These are phyloP conservation scores for Psophocarpus tetragonolobus DNA, from an alignment of 306 rosid species.

Conservation along the genomic window DNA sequence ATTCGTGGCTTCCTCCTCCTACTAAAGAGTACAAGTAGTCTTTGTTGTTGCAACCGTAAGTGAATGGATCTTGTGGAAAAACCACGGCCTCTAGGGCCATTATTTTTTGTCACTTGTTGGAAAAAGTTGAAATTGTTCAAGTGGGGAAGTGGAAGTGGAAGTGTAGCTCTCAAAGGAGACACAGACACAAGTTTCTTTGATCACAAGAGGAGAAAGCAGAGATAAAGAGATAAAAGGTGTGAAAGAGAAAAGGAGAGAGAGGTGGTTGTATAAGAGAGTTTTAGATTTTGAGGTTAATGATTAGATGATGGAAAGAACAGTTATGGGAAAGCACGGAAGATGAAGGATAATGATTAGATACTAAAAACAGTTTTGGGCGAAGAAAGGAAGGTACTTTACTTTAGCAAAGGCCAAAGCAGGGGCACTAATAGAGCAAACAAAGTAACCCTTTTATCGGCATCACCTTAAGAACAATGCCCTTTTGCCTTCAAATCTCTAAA, in stretches of 20 bases:
- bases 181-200: not conserved
- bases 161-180: constrained; percentile 18
- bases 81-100: constrained; percentile 51
- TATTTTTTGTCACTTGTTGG: not conserved
- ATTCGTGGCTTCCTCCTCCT: constrained; percentile 3
- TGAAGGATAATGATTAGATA: constrained; percentile 18
- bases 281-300: not conserved
- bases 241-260: not conserved
- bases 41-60: constrained; percentile 24
- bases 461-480: not conserved
- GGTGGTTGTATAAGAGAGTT: not conserved
- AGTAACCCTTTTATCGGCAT: constrained; percentile 28
- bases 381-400: constrained; percentile 2
- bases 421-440: constrained; percentile 32
- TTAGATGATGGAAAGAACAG: not conserved
- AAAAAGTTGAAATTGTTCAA: not conserved
- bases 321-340: constrained; percentile 14
- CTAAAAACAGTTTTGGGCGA: constrained; percentile 15
- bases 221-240: not conserved
- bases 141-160: not conserved
- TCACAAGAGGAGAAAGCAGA: not conserved
- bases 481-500: constrained; percentile 7
- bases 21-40: constrained; percentile 31
- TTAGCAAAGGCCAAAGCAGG: not conserved
- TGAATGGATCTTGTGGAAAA: constrained; percentile 42